phyloP scores from a whole-genome alignment of 2,329 filamentous ascomycete genomes.

The Bertia moriformis region DNA sequence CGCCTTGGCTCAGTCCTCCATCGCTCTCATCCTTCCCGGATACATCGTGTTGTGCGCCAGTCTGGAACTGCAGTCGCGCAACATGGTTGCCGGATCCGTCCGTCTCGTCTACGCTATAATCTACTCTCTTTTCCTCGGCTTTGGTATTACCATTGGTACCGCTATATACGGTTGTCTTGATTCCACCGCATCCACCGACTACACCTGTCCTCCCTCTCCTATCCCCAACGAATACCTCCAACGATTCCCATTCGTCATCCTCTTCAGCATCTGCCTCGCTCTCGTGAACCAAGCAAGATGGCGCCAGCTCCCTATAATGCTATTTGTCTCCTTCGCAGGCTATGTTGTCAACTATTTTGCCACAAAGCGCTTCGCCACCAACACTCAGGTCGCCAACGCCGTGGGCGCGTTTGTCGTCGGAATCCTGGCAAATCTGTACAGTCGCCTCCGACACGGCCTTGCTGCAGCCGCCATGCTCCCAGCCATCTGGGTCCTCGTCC shows the following conservation, averaged over 20 bases:
- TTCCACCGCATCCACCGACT: slow-evolving; percentile 22
- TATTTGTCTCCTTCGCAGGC: slow-evolving; percentile 57
- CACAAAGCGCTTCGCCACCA: slow-evolving; percentile 48
- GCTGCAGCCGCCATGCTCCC: slow-evolving; percentile 76
- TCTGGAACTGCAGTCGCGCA: slow-evolving; percentile 32
- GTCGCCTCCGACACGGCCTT: slow-evolving; percentile 44
- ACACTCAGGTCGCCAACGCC: slow-evolving; percentile 63
- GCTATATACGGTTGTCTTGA: slow-evolving; percentile 35
- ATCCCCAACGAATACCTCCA: slow-evolving; percentile 21
- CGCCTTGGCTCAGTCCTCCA: slow-evolving; percentile 57
- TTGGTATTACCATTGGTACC: slow-evolving; percentile 35
- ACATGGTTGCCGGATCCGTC: slow-evolving; percentile 32
- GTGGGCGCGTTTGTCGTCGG: slow-evolving; percentile 66
- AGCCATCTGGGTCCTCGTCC: slow-evolving; percentile 65
- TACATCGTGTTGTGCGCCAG: slow-evolving; percentile 38
- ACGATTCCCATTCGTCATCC: slow-evolving; percentile 48
- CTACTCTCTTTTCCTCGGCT: slow-evolving; percentile 34
- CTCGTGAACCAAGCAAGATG: slow-evolving; percentile 72
- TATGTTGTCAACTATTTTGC: slow-evolving; percentile 66
- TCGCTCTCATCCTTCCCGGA: slow-evolving; percentile 60
- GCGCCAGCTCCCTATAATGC: slow-evolving; percentile 65
- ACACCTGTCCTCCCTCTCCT: slow-evolving; percentile 27
- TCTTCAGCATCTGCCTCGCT: slow-evolving; percentile 56
- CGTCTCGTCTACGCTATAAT: slow-evolving; percentile 37
- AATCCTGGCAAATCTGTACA: slow-evolving; percentile 66